Base-by-base conservation (phyloP, 2,329 filamentous ascomycete genomes). In the Diaporthe ampelina region DNA sequence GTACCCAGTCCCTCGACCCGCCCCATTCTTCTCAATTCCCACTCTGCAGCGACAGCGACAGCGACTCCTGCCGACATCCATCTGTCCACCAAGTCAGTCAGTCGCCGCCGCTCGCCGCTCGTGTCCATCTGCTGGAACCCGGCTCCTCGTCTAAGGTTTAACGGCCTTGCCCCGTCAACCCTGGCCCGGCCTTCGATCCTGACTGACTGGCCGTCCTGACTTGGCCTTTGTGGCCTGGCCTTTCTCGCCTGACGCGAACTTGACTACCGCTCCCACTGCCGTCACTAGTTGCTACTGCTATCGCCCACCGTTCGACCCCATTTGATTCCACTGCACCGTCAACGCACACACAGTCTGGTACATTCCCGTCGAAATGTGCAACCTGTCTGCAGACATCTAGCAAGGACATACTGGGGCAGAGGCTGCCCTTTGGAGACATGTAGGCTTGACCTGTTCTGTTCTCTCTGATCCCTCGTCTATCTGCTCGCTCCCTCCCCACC, bases 351-450 rank as follows among this genome's bases (percentile, higher is more conserved):
- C 63, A 63, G 37, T 72, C 63, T 40, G 63, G 19, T 40, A 50
- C 32, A 54, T 68, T 40, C 37, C 26, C 63, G 63, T 35, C 70
- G 70, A 72, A 72, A 72, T 72, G 70, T 61, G 70, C 70, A 72
- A 29, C 70, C 58, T 72, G 70, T 72, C 70, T 72, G 70, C 70
- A 72, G 57, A 72, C 57, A 72, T 72, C 70, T 72, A 72, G 70
- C 70, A 72, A 72, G 45, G 70, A 72, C 70, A 59, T 52, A 61
- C 58, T 72, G 57, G 70, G 70, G 70, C 57, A 61, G 54, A 72
- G 59, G 50, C 70, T 72, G 70, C 70, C 70, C 70, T 72, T 61
- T 72, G 70, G 70, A 72, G 70, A 72, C 70, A 72, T 72, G 70
- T 72, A 72, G 57, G 70, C 70, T 56, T 52, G 70, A 63, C 70